Conservation (phyloP, 257 asterid genomes). For the Nicotiana undulata region DNA sequence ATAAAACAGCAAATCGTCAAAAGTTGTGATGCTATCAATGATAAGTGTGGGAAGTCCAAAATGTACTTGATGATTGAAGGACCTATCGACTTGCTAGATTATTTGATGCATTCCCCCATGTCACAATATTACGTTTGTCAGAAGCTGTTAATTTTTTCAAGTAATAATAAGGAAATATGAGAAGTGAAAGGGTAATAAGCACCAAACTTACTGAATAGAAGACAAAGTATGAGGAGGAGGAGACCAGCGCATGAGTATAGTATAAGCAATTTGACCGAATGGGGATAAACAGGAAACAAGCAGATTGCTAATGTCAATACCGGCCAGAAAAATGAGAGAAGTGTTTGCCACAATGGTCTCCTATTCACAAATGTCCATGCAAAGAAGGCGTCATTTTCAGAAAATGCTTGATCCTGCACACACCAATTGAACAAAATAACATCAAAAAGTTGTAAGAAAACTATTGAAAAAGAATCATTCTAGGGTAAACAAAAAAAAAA, state of each 20-base stretch:
- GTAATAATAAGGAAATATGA: neutral
- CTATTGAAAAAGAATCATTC: neutral
- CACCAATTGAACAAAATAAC: neutral
- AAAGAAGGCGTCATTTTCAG: conserved; percentile 91
- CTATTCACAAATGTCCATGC: conserved; percentile 94
- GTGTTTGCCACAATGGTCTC: conserved; percentile 94
- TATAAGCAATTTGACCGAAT: conserved; percentile 73
- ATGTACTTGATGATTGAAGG: neutral
- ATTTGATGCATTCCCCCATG: neutral
- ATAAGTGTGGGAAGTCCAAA: neutral
- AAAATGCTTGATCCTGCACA: conserved; percentile 88
- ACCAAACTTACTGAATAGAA: conserved; percentile 59
- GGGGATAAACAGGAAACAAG: conserved; percentile 98
- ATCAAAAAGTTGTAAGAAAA: neutral
- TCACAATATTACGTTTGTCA: neutral
- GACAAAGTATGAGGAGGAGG: conserved; percentile 78
- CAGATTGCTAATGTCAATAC: conserved; percentile 95
- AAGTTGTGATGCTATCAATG: neutral
- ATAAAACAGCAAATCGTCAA: neutral
- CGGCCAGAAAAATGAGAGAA: conserved; percentile 98
- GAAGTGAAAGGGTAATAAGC: conserved; percentile 3
- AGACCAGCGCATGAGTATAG: conserved; percentile 93
- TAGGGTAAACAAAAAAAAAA: neutral
- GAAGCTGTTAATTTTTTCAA: neutral
- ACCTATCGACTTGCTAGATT: neutral